Conservation (phyloP, 2,329 filamentous ascomycete genomes). For the Pyrenochaeta sp. region DNA sequence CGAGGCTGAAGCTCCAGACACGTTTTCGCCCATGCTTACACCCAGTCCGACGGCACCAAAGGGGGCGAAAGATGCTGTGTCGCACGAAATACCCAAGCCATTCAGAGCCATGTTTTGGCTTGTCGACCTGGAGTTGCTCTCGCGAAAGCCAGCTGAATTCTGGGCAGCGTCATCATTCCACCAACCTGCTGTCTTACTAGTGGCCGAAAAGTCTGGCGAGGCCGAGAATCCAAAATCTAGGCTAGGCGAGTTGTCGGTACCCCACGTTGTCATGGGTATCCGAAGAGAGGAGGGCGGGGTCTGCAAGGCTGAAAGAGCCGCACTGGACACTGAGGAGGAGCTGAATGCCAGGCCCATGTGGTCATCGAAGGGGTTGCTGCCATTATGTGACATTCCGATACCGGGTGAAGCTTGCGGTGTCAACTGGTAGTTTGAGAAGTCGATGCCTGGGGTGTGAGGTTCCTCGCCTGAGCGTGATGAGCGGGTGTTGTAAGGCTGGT, state of each 20-base stretch:
- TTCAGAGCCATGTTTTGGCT: constrained; percentile 26
- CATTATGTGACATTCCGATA: constrained; percentile 30
- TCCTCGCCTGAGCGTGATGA: constrained; percentile 27
- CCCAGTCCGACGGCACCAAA: constrained; percentile 19
- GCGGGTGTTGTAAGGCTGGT: constrained; percentile 35
- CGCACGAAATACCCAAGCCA: constrained; percentile 46
- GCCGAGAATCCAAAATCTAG: constrained; percentile 45
- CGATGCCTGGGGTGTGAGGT: constrained; percentile 22
- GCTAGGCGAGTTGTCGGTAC: constrained; percentile 31
- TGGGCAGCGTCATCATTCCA: constrained; percentile 33
- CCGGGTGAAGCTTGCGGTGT: constrained; percentile 45
- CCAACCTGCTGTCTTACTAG: constrained; percentile 39
- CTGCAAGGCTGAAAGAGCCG: constrained; percentile 49
- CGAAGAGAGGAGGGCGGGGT: constrained; percentile 46
- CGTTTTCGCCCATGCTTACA: constrained; percentile 7
- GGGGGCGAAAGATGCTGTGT: constrained; percentile 30
- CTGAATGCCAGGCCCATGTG: constrained; percentile 26
- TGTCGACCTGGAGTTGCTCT: constrained; percentile 27
- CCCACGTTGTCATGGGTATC: constrained; percentile 43
- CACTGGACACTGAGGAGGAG: constrained; percentile 27
- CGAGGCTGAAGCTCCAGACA: constrained; percentile 18
- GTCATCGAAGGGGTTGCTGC: constrained; percentile 33
- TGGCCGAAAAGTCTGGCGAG: constrained; percentile 37
- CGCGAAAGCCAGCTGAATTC: constrained; percentile 24
- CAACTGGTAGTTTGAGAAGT: constrained; percentile 43